Conservation (phyloP, 2,329 filamentous ascomycete species). For the Reticulascus tulasneorum region DNA sequence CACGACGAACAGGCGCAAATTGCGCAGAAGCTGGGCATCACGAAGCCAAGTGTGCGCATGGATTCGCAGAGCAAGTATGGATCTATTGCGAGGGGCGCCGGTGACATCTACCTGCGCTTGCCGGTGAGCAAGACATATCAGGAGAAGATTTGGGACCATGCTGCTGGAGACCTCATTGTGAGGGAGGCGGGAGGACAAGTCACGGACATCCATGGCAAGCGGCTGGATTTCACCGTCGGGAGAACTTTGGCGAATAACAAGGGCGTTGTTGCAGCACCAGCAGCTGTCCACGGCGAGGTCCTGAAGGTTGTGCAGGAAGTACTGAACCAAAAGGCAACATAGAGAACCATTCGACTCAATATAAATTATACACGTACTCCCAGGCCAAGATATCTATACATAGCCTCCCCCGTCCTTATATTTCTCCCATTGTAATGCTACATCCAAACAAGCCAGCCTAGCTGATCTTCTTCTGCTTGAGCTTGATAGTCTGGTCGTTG, state of each 20-base stretch:
- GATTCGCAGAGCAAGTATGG: constrained; percentile 98
- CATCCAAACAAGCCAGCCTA: constrained; percentile 37
- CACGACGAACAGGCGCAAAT: constrained; percentile 86
- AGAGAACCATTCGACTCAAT: constrained; percentile 7
- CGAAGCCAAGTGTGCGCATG: constrained; percentile 85
- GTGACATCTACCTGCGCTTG: constrained; percentile 89
- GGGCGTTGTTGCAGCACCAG: constrained; percentile 86
- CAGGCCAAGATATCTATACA: not conserved
- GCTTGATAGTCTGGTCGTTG: constrained; percentile 93
- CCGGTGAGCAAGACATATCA: constrained; percentile 84
- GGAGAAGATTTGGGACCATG: constrained; percentile 99
- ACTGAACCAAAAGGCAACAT: constrained; percentile 35
- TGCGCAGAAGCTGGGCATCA: constrained; percentile 80
- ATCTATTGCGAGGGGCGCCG: constrained; percentile 87
- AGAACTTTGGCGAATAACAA: constrained; percentile 86
- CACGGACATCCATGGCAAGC: constrained; percentile 81
- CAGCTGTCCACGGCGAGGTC: constrained; percentile 69
- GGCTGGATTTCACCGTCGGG: constrained; percentile 81
- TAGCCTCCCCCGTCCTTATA: no score
- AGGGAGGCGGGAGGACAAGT: constrained; percentile 90
- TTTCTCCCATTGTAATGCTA: not conserved
- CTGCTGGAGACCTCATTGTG: constrained; percentile 90
- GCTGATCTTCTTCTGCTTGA: constrained; percentile 98
- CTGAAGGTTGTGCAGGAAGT: constrained; percentile 80
- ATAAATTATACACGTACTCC: not conserved